phyloP scores from a whole-genome alignment of 1,284 basidiomycete species.

The Leccinum solheimii region DNA sequence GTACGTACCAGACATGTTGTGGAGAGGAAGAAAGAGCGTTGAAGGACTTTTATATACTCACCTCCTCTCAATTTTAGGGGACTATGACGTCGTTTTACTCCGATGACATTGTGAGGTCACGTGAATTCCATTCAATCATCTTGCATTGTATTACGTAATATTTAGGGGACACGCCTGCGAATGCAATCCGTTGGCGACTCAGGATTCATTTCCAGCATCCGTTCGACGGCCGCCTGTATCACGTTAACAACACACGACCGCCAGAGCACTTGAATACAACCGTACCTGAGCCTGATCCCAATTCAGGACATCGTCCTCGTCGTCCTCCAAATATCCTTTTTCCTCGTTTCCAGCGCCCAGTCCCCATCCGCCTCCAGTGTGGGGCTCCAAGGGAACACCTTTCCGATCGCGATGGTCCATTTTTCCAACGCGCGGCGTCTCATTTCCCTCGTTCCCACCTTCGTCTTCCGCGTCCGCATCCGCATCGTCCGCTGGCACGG shows the following conservation, averaged over 20 bases:
- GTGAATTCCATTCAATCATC: constrained; percentile 7
- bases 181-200: constrained; percentile 28
- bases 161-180: constrained; percentile 26
- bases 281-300: constrained; percentile 68
- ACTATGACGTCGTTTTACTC: constrained; percentile 17
- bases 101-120: constrained; percentile 14
- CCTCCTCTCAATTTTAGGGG: constrained; percentile 16
- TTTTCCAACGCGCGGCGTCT: constrained; percentile 50
- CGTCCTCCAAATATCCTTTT: constrained; percentile 34
- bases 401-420: constrained; percentile 33
- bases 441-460: constrained; percentile 45
- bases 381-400: constrained; percentile 21
- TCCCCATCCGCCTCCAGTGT: constrained; percentile 62
- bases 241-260: neutral
- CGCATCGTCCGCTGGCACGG: constrained; percentile 14
- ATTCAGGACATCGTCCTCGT: constrained; percentile 51
- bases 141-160: constrained; percentile 11
- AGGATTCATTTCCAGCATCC: constrained; percentile 61
- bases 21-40: neutral
- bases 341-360: constrained; percentile 58
- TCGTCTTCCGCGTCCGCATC: constrained; percentile 32
- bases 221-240: constrained; percentile 55
- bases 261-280: neutral
- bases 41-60: constrained; percentile 1
- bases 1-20: constrained; percentile 28